Percentiles rank a stretch among this genome's conserved stretches.
phyloP scores from a whole-genome alignment of 768 basidiomycete genomes.

The Coprinopsis strossmayeri region DNA sequence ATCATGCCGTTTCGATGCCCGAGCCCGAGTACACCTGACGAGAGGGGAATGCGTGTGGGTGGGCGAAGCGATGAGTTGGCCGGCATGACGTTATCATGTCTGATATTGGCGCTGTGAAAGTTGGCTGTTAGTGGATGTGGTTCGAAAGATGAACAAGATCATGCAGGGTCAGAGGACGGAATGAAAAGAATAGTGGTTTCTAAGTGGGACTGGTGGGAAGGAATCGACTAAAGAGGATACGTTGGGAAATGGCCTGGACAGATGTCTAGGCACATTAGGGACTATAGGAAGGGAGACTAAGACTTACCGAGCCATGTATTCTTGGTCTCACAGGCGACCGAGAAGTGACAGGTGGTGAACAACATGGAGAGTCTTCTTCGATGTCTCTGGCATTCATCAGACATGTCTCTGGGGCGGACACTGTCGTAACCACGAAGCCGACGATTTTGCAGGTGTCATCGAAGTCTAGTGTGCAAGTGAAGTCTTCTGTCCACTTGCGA shows the following conservation, averaged over 20 bases:
- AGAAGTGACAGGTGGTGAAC: constrained; percentile 17
- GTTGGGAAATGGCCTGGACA: too few species aligned
- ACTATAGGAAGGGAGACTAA: too few species aligned
- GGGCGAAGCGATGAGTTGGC: background rate
- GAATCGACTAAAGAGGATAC: too few species aligned
- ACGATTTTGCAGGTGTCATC: constrained; percentile 38
- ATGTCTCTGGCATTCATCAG: constrained; percentile 32
- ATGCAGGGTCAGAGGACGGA: background rate
- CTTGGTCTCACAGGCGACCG: background rate
- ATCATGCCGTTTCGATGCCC: background rate
- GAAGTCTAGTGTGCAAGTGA: constrained; percentile 37
- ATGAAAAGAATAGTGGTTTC: too few species aligned
- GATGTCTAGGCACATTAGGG: too few species aligned
- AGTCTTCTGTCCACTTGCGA: constrained; percentile 37
- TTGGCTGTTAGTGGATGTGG: background rate
- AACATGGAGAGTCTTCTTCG: constrained; percentile 9
- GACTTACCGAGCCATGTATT: background rate
- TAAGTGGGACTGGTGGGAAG: too few species aligned
- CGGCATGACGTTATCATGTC: background rate
- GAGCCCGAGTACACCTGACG: constrained; percentile 13
- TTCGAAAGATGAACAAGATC: background rate
- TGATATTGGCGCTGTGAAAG: background rate
- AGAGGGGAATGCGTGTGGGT: background rate
- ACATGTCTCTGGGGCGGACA: constrained; percentile 34
- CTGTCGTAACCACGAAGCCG: constrained; percentile 33